phyloP scores from a whole-genome alignment of 139 green algal species.

The Dunaliella primolecta region DNA sequence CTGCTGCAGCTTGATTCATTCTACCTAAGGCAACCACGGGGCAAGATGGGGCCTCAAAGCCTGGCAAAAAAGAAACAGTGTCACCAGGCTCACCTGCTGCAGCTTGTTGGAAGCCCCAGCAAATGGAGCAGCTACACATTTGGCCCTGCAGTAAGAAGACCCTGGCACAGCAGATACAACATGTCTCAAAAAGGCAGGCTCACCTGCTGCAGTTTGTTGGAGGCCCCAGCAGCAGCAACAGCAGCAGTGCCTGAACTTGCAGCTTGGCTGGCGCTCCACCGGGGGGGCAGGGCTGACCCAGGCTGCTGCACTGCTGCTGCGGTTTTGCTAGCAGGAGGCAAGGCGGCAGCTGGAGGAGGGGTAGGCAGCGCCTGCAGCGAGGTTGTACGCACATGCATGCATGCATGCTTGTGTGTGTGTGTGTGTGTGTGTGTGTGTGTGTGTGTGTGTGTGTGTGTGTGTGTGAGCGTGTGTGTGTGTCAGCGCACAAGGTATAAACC shows the following conservation, averaged over 20 bases:
- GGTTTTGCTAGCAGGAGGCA: not conserved
- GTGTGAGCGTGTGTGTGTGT: conserved; percentile 5
- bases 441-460: conserved; percentile 1
- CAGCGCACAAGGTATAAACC: too few species aligned
- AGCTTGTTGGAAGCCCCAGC: not conserved
- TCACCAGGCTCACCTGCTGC: not conserved
- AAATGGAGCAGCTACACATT: not conserved
- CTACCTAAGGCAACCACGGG: too few species aligned
- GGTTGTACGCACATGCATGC: not conserved
- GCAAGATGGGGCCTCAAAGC: too few species aligned
- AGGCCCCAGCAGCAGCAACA: too few species aligned
- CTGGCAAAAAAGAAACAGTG: not conserved
- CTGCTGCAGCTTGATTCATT: too few species aligned
- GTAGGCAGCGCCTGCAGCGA: not conserved
- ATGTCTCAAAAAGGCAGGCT: not conserved
- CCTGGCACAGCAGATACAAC: not conserved
- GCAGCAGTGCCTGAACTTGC: too few species aligned
- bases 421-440: conserved; percentile 19
- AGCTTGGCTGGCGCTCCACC: too few species aligned
- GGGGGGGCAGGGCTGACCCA: too few species aligned
- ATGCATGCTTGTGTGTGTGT: conserved; percentile 13
- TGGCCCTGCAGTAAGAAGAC: not conserved
- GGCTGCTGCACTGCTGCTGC: not conserved
- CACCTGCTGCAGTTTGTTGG: not conserved
- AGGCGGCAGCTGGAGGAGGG: not conserved